Conservation (phyloP, 192 early-diverging fungal genomes). For the Linnemannia exigua region DNA sequence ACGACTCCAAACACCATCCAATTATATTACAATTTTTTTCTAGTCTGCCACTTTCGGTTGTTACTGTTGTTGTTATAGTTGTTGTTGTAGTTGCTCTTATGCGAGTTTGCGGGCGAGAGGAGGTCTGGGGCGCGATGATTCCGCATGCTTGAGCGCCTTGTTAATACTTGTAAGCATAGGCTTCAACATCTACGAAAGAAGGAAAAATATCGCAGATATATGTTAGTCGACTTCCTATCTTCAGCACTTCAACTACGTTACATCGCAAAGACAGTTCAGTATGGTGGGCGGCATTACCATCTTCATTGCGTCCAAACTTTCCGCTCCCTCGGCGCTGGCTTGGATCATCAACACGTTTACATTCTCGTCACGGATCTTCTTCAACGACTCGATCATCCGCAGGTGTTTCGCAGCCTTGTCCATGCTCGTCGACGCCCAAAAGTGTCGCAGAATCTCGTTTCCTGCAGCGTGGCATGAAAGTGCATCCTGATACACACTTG, state of each 20-base stretch:
- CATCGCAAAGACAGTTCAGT: background rate
- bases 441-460: slow-evolving; percentile 70
- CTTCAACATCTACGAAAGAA: slow-evolving; percentile 52
- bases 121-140: slow-evolving; percentile 25
- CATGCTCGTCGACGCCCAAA: slow-evolving; percentile 63
- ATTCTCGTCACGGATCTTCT: slow-evolving; percentile 58
- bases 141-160: slow-evolving; percentile 62
- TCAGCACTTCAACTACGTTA: background rate
- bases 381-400: slow-evolving; percentile 63
- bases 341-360: slow-evolving; percentile 57
- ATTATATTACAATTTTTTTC: background rate
- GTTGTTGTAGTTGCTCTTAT: no score
- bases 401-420: slow-evolving; percentile 64
- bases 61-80: no score
- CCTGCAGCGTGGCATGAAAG: slow-evolving; percentile 62
- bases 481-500: slow-evolving; percentile 58
- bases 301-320: slow-evolving; percentile 35
- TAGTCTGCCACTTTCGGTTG: background rate
- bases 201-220: background rate
- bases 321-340: slow-evolving; percentile 45
- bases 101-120: slow-evolving; percentile 6
- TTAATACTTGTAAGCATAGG: slow-evolving; percentile 57
- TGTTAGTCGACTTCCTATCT: background rate
- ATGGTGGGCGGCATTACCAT: slow-evolving; percentile 19
- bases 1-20: background rate